Base-by-base conservation (phyloP, 1,284 basidiomycete species). In the Ceratobasidium sp. region DNA sequence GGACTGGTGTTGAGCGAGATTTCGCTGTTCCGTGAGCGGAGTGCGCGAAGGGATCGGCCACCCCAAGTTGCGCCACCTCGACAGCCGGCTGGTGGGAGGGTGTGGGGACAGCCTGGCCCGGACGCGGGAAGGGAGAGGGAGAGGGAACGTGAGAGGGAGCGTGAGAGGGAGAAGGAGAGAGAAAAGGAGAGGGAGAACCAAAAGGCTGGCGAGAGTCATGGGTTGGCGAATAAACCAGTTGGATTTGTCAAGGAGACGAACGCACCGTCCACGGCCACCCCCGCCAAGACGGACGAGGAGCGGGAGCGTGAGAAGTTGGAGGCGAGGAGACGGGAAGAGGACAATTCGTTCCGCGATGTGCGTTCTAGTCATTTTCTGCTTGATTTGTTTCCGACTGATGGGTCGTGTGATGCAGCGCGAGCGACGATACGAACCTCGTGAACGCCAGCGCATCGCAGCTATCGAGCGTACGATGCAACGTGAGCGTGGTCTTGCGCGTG, bases 1-100 rank as follows among this genome's bases (percentile, higher is more conserved):
- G 96, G 94, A 1, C 92, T 95, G 41, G 96, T 98, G 74, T 93
- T 98, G 78, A 94, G 93, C 48, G 96, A 98, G 83, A 99, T 99
- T 79, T 96, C 96, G 0, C 93, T 96, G 81, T 98, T 97, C 84
- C 90, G 95, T 74, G 94, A 96, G 84, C 90, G 93, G 20, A 93
- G 95, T 0, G 95, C 94, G 14, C 94, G 95, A 83, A 88, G 93
- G 38, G 95, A 96, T 82, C 89, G 46, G 94, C 96, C 59, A 27
- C 66, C 62, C 12, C 77, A 59, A 59, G 77, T 64, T 14, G 84
- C 95, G 95, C 50, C 44, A 46, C 57, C 50, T 16, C 59, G 33
- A 55, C 79, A 79, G 16, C 16, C 88, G 30, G 78, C 60, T 65
- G 62, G 65, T 66, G 73, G 81, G 55, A 62, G 54, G 38, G 68